Evolutionary conservation across 305 asterid genomes (phyloP).

Genomic region (Stenogyne calaminthoides): DNA sequence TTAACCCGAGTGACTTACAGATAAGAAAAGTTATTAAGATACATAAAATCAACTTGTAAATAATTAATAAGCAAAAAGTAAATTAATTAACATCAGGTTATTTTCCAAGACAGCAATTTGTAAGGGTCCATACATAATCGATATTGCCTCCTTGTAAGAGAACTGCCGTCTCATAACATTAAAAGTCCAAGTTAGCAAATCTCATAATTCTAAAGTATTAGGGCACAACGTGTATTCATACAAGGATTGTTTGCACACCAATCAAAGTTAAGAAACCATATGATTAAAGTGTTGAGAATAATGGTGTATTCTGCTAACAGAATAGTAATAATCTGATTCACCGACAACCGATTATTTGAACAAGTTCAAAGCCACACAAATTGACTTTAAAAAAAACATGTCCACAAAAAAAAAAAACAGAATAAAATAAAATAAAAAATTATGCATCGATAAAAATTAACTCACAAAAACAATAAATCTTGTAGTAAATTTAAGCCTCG

Average conservation of each 20-base stretch:
- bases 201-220: not conserved
- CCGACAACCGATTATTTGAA: not conserved
- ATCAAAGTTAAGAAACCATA: not conserved
- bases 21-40: not conserved
- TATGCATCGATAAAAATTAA: not conserved
- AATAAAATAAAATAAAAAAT: too few species aligned
- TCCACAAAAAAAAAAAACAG: conserved; percentile 8
- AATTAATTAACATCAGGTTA: not conserved
- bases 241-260: conserved; percentile 6
- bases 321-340: not conserved
- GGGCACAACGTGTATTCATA: not conserved
- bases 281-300: not conserved
- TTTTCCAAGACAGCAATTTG: not conserved
- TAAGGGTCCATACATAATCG: not conserved
- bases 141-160: not conserved
- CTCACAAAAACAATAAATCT: not conserved
- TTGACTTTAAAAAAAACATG: conserved; percentile 2
- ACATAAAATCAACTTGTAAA: not conserved
- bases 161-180: not conserved
- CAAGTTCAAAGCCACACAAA: not conserved
- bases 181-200: conserved; percentile 3
- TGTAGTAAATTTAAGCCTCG: conserved; percentile 5
- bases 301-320: not conserved
- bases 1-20: not conserved
- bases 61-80: not conserved